phyloP scores from a whole-genome alignment of 371 early-diverging fungal genomes.

The Syncephalastrum monosporum region DNA sequence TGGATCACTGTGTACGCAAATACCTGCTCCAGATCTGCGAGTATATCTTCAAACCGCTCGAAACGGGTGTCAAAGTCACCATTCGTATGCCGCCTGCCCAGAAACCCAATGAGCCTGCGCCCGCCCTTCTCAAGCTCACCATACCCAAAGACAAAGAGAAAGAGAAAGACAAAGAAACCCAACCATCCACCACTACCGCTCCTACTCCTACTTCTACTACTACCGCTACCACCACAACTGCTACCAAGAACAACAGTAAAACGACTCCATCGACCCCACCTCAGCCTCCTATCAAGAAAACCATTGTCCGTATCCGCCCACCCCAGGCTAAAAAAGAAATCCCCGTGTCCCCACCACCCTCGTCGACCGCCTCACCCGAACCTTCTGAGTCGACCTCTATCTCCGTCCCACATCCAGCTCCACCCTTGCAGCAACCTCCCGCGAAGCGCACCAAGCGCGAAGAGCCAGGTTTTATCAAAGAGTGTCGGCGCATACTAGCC shows the following conservation, averaged over 20 bases:
- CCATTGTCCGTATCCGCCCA: slow-evolving; percentile 4
- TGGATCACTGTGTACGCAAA: slow-evolving; percentile 57
- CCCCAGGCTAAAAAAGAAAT: slow-evolving; percentile 6
- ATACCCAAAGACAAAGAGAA: slow-evolving; percentile 25
- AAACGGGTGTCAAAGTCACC: slow-evolving; percentile 53
- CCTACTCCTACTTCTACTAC: too few relatives aligned
- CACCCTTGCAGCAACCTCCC: too few relatives aligned
- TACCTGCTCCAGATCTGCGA: slow-evolving; percentile 59
- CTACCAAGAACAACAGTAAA: slow-evolving; percentile 6
- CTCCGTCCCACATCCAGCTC: neutral
- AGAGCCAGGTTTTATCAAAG: slow-evolving; percentile 22
- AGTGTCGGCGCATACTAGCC: slow-evolving; percentile 32
- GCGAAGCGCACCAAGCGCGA: too few relatives aligned
- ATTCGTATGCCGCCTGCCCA: slow-evolving; percentile 36
- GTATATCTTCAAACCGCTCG: slow-evolving; percentile 56
- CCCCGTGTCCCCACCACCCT: slow-evolving; percentile 14
- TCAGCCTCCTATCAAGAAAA: neutral
- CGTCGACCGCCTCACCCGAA: slow-evolving; percentile 9
- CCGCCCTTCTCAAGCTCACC: slow-evolving; percentile 26
- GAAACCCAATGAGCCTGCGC: slow-evolving; percentile 11
- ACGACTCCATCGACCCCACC: neutral
- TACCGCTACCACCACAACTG: slow-evolving; percentile 9
- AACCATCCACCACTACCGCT: slow-evolving; percentile 1
- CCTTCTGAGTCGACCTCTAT: slow-evolving; percentile 5
- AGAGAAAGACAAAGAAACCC: slow-evolving; percentile 2